A percentile compares a stretch with the other conserved stretches of the same genome.
Conservation (phyloP, 768 basidiomycete species). For the Leccinellum rugosiceps region DNA sequence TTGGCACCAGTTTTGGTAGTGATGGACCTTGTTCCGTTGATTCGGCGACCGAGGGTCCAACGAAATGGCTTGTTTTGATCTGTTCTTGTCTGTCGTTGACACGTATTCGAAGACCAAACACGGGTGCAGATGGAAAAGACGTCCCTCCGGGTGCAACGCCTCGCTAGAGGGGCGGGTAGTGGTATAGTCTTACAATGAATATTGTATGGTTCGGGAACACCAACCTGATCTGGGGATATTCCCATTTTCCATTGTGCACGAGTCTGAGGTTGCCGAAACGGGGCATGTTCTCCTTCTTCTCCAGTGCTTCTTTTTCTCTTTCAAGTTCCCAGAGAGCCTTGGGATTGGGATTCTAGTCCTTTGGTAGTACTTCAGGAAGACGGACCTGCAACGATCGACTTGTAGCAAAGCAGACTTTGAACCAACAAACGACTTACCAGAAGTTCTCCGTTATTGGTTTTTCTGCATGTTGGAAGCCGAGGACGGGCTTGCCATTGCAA, state of each 20-base stretch:
- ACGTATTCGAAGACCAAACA: conserved; percentile 93
- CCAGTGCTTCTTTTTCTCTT: conserved; percentile 35
- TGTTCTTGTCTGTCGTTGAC: conserved; percentile 89
- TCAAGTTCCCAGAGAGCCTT: conserved; percentile 68
- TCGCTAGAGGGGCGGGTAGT: conserved; percentile 46
- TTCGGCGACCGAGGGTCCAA: conserved; percentile 26
- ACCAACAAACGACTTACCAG: conserved; percentile 47
- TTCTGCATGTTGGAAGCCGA: conserved; percentile 70
- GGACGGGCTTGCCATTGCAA: conserved; percentile 68
- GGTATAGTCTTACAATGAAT: conserved; percentile 2
- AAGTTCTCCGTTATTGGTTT: conserved; percentile 66
- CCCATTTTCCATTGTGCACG: conserved; percentile 54
- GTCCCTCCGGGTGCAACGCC: conserved; percentile 82
- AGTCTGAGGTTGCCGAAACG: conserved; percentile 26
- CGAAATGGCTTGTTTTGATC: conserved; percentile 46
- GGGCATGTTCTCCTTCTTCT: conserved; percentile 45
- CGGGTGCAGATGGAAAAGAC: conserved; percentile 61
- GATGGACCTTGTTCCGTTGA: conserved; percentile 17
- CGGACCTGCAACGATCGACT: conserved; percentile 55
- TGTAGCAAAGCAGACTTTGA: conserved; percentile 14
- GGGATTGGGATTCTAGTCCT: conserved; percentile 84
- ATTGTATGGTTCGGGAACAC: conserved; percentile 17
- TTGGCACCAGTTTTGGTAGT: conserved; percentile 15
- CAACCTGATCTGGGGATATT: conserved; percentile 72
- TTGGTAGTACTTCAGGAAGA: conserved; percentile 75